Conservation (phyloP, 352 stramenopile genomes). For the Globisporangium okanoganense region DNA sequence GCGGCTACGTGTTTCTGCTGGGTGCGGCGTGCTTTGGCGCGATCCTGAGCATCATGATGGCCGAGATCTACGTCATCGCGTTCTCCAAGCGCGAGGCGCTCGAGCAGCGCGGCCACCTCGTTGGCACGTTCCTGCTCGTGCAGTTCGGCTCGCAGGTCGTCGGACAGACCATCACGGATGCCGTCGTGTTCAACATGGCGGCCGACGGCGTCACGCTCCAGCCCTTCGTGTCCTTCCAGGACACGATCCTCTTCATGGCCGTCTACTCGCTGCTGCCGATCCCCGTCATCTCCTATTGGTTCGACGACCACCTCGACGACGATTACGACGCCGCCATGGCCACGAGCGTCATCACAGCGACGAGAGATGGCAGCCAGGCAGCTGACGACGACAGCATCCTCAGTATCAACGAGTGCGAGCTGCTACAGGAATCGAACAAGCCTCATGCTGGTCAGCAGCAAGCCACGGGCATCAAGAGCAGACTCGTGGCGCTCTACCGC, state of each 20-base stretch:
- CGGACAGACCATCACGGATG: conserved; percentile 30
- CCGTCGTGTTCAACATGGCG: conserved; percentile 25
- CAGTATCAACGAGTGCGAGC: conserved; percentile 17
- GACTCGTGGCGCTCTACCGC: background rate
- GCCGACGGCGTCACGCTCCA: conserved; percentile 3
- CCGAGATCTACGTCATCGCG: conserved; percentile 43
- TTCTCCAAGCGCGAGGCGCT: conserved; percentile 30
- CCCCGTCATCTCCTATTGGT: conserved; percentile 30
- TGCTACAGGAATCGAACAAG: conserved; percentile 18
- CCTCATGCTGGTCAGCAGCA: background rate
- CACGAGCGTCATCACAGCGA: background rate
- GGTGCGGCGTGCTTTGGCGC: conserved; percentile 37
- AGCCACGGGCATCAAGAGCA: background rate
- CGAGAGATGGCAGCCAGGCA: conserved; percentile 8
- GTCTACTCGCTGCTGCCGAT: conserved; percentile 39
- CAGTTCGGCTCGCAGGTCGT: conserved; percentile 34
- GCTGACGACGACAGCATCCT: conserved; percentile 5
- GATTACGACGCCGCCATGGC: background rate
- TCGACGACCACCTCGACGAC: conserved; percentile 27
- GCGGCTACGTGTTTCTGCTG: conserved; percentile 32
- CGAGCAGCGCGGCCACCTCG: conserved; percentile 25
- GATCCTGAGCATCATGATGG: conserved; percentile 37
- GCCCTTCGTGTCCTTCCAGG: conserved; percentile 20
- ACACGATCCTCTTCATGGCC: conserved; percentile 29
- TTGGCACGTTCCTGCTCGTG: conserved; percentile 35